These are phyloP conservation scores for Tilletiopsis washingtonensis DNA, from an alignment of 1,284 basidiomycete species.

Conservation along the genomic window DNA sequence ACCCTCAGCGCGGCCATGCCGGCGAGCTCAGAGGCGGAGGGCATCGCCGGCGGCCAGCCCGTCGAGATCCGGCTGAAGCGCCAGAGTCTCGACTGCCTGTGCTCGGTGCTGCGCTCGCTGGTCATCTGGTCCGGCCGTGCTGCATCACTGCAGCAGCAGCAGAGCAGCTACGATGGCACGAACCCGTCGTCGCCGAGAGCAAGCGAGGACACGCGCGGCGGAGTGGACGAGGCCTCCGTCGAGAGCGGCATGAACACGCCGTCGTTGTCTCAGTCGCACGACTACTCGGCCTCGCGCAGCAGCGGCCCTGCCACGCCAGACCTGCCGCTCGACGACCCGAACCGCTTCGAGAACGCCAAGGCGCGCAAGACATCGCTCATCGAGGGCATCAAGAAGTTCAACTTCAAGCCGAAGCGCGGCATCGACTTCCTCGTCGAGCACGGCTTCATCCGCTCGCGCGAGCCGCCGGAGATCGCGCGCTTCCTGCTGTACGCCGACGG, in stretches of 20 bases:
- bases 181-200: conserved; percentile 14
- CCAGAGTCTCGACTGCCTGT: conserved; percentile 44
- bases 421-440: conserved; percentile 80
- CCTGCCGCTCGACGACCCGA: conserved; percentile 66
- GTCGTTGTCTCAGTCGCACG: too few species aligned
- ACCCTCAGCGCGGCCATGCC: conserved; percentile 22
- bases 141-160: conserved; percentile 9
- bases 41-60: conserved; percentile 14
- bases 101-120: conserved; percentile 42
- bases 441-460: conserved; percentile 72
- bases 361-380: conserved; percentile 90
- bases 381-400: conserved; percentile 96
- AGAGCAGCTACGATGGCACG: conserved; percentile 1
- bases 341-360: conserved; percentile 88
- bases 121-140: conserved; percentile 38
- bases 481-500: conserved; percentile 89
- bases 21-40: neutral
- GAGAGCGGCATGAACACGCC: conserved; percentile 10
- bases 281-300: too few species aligned
- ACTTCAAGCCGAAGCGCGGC: conserved; percentile 85
- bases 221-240: conserved; percentile 13
- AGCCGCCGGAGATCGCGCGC: conserved; percentile 71
- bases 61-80: conserved; percentile 42
- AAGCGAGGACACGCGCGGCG: conserved; percentile 24
- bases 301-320: conserved; percentile 7